Conservation (phyloP, 768 basidiomycete species). For the Roridomyces roridus region DNA sequence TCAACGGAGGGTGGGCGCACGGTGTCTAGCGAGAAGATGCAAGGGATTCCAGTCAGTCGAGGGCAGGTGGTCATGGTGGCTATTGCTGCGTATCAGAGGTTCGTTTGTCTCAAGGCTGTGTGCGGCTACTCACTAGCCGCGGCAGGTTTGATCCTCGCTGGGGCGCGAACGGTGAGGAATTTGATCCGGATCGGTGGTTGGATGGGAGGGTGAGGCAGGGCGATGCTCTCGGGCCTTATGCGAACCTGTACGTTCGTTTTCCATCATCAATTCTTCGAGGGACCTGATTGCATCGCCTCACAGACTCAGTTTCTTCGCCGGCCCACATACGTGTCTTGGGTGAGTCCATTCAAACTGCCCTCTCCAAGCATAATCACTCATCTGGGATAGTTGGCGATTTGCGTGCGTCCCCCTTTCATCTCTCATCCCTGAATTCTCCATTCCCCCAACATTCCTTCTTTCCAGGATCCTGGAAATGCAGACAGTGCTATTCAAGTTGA, state of each 20-base stretch:
- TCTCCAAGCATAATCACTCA: neutral
- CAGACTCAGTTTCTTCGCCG: conserved; percentile 5
- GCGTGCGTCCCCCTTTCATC: too few relatives aligned
- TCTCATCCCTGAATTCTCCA: neutral
- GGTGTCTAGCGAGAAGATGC: neutral
- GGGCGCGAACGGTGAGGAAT: conserved; percentile 11
- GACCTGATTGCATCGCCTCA: neutral
- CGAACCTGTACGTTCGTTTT: conserved; percentile 20
- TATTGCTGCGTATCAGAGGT: conserved; percentile 9
- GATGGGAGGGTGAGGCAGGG: neutral
- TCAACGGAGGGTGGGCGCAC: neutral
- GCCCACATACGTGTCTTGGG: conserved; percentile 12
- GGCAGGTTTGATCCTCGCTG: conserved; percentile 2
- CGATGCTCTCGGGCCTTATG: conserved; percentile 9
- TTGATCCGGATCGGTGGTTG: conserved; percentile 8
- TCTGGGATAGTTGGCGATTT: neutral
- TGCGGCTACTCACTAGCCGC: neutral
- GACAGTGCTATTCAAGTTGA: neutral
- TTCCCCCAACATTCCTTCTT: neutral
- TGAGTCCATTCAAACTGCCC: neutral
- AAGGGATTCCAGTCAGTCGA: conserved; percentile 2
- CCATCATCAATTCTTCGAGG: neutral
- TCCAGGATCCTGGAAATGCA: conserved; percentile 8
- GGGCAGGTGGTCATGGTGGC: neutral
- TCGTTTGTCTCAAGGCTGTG: neutral